Conservation (phyloP, 441 rosid genomes). For the Daphne laureola region DNA sequence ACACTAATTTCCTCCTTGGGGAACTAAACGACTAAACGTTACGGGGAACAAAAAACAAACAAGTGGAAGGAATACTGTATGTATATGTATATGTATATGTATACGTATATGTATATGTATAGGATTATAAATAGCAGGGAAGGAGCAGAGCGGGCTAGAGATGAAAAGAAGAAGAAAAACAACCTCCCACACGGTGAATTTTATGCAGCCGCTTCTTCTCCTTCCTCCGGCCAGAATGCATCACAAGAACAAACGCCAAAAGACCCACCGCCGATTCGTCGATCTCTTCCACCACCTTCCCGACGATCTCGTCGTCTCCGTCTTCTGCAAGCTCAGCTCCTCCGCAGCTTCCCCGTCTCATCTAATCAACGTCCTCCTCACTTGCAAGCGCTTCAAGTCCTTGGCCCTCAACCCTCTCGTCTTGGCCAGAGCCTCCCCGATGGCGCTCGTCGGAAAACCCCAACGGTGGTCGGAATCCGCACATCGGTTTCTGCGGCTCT, state of each 20-base stretch:
- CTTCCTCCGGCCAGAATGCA: slow-evolving; percentile 10
- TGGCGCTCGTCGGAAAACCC: slow-evolving; percentile 41
- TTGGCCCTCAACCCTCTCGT: slow-evolving; percentile 46
- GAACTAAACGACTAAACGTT: too few relatives aligned
- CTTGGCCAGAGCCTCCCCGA: slow-evolving; percentile 41
- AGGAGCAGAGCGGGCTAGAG: too few relatives aligned
- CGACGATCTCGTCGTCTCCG: slow-evolving; percentile 56
- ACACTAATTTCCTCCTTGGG: too few relatives aligned
- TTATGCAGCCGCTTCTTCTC: too few relatives aligned
- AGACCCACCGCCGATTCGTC: not conserved
- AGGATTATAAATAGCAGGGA: too few relatives aligned
- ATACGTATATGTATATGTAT: too few relatives aligned
- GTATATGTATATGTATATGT: too few relatives aligned
- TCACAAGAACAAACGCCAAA: slow-evolving; percentile 28
- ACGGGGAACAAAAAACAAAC: too few relatives aligned
- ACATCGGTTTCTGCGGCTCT: slow-evolving; percentile 59
- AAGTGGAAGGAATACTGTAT: too few relatives aligned
- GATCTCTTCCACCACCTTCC: slow-evolving; percentile 54
- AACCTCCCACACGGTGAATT: too few relatives aligned
- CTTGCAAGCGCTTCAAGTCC: slow-evolving; percentile 60
- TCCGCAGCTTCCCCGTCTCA: slow-evolving; percentile 60
- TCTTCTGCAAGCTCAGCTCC: slow-evolving; percentile 52
- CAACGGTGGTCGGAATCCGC: slow-evolving; percentile 59
- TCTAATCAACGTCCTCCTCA: slow-evolving; percentile 38
- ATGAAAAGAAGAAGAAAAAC: too few relatives aligned